These are phyloP conservation scores for Coemansia sp. DNA, from an alignment of 192 early-diverging fungal genomes.

Conservation along the genomic window DNA sequence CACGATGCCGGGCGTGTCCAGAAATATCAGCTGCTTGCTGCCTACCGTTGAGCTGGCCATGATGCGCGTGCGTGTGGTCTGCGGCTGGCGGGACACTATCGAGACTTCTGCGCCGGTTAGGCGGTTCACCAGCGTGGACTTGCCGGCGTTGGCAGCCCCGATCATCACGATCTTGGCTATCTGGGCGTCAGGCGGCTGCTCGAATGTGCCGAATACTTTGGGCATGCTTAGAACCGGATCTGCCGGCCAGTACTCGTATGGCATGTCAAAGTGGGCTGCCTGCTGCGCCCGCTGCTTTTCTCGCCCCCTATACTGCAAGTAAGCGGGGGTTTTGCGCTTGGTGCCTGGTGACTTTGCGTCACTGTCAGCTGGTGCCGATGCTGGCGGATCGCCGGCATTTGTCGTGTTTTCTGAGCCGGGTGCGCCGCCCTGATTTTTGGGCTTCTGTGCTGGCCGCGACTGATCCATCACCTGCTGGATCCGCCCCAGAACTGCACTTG, in stretches of 20 bases:
- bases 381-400: background rate
- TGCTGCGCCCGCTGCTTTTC: slow-evolving; percentile 4
- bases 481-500: slow-evolving; percentile 9
- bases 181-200: slow-evolving; percentile 63
- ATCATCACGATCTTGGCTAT: slow-evolving; percentile 62
- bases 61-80: slow-evolving; percentile 69
- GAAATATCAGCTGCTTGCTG: slow-evolving; percentile 61
- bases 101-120: slow-evolving; percentile 60
- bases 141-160: slow-evolving; percentile 72
- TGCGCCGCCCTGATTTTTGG: slow-evolving; percentile 1
- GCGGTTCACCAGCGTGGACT: slow-evolving; percentile 75
- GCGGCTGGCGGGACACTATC: slow-evolving; percentile 66
- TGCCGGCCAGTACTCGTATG: slow-evolving; percentile 13
- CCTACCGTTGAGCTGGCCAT: slow-evolving; percentile 58
- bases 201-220: slow-evolving; percentile 34
- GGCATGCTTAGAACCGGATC: slow-evolving; percentile 24
- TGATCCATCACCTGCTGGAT: slow-evolving; percentile 26
- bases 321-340: background rate
- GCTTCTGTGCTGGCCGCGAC: slow-evolving; percentile 13
- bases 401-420: too few species aligned
- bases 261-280: slow-evolving; percentile 5
- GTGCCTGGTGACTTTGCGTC: background rate
- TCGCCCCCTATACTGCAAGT: background rate
- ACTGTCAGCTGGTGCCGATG: background rate
- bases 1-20: slow-evolving; percentile 52